Conservation (phyloP, 2,329 filamentous ascomycete species). For the Daldinia sp. region DNA sequence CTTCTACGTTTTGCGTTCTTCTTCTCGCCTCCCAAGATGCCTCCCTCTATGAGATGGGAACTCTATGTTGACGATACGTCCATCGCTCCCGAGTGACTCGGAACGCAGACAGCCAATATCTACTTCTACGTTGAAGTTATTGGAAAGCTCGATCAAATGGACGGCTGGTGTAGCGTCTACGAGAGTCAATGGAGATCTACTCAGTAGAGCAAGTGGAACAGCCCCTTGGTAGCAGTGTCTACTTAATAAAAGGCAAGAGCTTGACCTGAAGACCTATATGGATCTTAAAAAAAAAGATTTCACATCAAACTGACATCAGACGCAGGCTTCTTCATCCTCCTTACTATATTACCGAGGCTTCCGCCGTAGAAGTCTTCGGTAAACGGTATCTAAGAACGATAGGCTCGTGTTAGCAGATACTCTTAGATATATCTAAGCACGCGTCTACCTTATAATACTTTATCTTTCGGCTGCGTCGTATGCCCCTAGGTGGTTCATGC, state of each 20-base stretch:
- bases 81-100: too few relatives aligned
- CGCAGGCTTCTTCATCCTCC: background rate
- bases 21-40: background rate
- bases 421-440: too few relatives aligned
- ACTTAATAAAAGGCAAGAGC: background rate
- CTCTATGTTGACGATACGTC: background rate
- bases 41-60: background rate
- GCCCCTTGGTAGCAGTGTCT: background rate
- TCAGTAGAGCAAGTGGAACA: background rate
- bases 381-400: too few relatives aligned
- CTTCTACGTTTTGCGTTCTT: background rate
- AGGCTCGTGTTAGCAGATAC: too few relatives aligned
- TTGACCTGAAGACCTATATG: background rate
- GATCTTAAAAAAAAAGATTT: too few relatives aligned
- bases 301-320: background rate
- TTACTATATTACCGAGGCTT: background rate
- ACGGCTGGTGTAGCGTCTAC: background rate
- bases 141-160: background rate
- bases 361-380: background rate
- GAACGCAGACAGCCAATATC: too few relatives aligned
- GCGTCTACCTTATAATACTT: too few relatives aligned
- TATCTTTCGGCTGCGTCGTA: too few relatives aligned
- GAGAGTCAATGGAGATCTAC: too few relatives aligned
- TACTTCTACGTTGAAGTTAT: background rate
- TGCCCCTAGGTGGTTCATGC: too few relatives aligned